Evolutionary conservation across 495 filamentous ascomycete genomes (phyloP).

Genomic region (Hypoxylon subgilvum): DNA sequence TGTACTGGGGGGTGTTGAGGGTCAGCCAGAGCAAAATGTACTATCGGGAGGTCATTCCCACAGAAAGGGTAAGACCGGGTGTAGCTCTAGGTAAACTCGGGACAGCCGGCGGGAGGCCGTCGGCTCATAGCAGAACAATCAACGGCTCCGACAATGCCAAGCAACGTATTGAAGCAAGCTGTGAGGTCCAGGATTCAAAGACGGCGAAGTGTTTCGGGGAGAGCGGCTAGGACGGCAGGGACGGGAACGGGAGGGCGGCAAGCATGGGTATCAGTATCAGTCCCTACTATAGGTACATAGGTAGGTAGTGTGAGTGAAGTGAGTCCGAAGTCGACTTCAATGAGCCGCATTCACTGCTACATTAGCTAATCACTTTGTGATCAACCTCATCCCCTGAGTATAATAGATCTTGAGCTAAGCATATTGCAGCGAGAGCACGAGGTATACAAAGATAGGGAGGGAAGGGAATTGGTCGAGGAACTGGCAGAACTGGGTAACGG

Average conservation of each 20-base stretch:
- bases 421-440: constrained; percentile 12
- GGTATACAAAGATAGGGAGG: constrained; percentile 3
- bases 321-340: constrained; percentile 14
- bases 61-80: constrained; percentile 3
- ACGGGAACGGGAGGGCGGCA: constrained; percentile 6
- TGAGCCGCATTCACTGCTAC: constrained; percentile 2
- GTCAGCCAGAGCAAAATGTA: constrained; percentile 1
- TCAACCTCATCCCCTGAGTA: constrained; percentile 2
- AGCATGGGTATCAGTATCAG: constrained; percentile 6
- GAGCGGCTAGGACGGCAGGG: background rate
- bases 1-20: constrained; percentile 2
- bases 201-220: constrained; percentile 13
- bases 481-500: no score
- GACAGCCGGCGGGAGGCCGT: background rate
- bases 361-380: constrained; percentile 7
- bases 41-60: background rate
- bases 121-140: constrained; percentile 4
- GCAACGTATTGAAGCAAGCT: background rate
- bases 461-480: constrained; percentile 15
- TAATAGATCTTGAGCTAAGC: no score
- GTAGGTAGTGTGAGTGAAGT: no score
- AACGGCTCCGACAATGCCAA: background rate
- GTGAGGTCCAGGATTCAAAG: background rate
- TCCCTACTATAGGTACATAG: no score
- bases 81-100: background rate